A percentile compares a stretch with the other conserved stretches of the same genome.
Conservation (phyloP, 176 grass and related monocot species). For the Ensete ventricosum region DNA sequence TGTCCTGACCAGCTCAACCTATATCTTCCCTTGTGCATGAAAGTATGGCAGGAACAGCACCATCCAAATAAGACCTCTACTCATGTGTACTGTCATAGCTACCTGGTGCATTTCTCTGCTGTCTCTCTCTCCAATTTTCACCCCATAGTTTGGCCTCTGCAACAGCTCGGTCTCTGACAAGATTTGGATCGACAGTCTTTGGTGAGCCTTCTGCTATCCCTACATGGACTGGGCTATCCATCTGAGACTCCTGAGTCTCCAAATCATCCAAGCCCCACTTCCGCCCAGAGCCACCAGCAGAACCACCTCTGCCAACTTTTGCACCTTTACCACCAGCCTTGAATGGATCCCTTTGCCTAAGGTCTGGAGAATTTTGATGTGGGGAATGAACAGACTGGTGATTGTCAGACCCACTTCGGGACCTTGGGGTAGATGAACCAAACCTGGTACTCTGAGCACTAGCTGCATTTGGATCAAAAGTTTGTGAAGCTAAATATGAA, state of each 20-base stretch:
- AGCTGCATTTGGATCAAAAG: conserved; percentile 66
- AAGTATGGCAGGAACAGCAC: not conserved
- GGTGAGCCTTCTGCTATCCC: conserved; percentile 32
- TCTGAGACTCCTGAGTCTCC: conserved; percentile 26
- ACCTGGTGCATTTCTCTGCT: conserved; percentile 18
- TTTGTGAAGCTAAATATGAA: conserved; percentile 94
- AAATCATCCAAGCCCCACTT: conserved; percentile 54
- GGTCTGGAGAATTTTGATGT: conserved; percentile 51
- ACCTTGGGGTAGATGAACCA: conserved; percentile 60
- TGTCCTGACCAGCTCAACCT: not conserved
- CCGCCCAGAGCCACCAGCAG: conserved; percentile 65
- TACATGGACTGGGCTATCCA: conserved; percentile 53
- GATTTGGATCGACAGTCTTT: conserved; percentile 22
- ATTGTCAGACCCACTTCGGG: conserved; percentile 41
- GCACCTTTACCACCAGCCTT: conserved; percentile 32
- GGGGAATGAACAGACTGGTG: conserved; percentile 35
- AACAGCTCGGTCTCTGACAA: conserved; percentile 22
- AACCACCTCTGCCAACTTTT: conserved; percentile 36
- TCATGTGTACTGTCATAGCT: conserved; percentile 33
- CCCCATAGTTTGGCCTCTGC: conserved; percentile 42
- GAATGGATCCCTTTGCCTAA: conserved; percentile 38
- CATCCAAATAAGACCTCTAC: not conserved
- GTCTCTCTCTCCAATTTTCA: conserved; percentile 45
- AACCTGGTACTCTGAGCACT: conserved; percentile 38
- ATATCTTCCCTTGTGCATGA: not conserved